Base-by-base conservation (phyloP, 2,329 filamentous ascomycete genomes). In the Fusarium nisikadoi region DNA sequence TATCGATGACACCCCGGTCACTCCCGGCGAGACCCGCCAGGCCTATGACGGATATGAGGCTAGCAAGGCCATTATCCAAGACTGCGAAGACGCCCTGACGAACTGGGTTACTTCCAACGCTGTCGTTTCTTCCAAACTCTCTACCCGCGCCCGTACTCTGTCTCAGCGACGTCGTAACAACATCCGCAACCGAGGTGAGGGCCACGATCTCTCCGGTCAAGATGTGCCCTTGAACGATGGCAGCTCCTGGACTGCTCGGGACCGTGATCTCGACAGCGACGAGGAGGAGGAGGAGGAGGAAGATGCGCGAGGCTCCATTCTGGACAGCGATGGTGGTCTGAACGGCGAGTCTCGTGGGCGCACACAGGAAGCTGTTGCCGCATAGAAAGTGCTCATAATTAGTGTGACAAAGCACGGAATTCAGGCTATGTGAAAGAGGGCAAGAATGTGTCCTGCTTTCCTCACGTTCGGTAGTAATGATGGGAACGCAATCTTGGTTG, bases 1-100 rank as follows among this genome's bases (percentile, higher is more conserved):
- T 50, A 92, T 99, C 74, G 96, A 99, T 80, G 96, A 99, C 81
- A 97, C 93, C 11, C 96, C 96, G 4, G 96, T 99, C 61, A 99
- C 96, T 10, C 96, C 96, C 29, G 96, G 96, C 76, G 96, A 99
- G 88, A 98, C 95, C 25, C 93, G 96, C 72, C 90, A 94, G 58
- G 95, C 96, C 2, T 99, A 99, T 80, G 96, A 99, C 79, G 96
- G 96, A 70, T 99, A 99, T 81, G 96, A 99, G 82, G 95, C 95
- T 70, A 97, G 94, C 89, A 98, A 98, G 86, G 95, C 93, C 72
- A 98, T 99, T 83, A 98, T 99, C 79, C 96, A 99, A 85, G 96
- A 99, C 83, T 99, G 96, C 82, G 96, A 99, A 84, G 95, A 98
- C 80, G 90, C 96, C 4, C 91, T 99, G 68, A 98, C 94, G 81